Conservation (phyloP, 768 basidiomycete species). For the Termitomyces sp. region DNA sequence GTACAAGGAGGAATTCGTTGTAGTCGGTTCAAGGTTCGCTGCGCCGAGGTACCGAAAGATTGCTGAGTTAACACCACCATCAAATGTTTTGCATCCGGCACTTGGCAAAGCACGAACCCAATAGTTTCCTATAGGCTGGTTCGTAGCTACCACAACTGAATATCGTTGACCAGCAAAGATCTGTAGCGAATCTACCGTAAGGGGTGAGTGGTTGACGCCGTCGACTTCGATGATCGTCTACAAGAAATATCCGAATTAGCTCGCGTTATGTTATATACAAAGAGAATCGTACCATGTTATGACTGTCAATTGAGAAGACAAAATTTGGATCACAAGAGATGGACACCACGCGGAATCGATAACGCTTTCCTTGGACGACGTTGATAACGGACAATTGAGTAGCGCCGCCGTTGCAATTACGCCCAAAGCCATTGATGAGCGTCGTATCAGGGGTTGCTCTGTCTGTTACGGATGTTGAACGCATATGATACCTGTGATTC, state of each 20-base stretch:
- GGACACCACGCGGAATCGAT: conserved; percentile 31
- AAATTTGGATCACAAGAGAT: conserved; percentile 30
- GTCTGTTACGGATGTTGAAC: conserved; percentile 8
- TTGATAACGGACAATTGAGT: conserved; percentile 29
- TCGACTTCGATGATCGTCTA: conserved; percentile 5
- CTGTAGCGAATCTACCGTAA: background rate
- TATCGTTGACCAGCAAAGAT: conserved; percentile 1
- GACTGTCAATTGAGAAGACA: conserved; percentile 43
- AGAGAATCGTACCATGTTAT: conserved; percentile 27
- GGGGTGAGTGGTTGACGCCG: background rate
- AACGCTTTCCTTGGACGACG: conserved; percentile 29
- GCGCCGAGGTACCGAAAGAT: conserved; percentile 1
- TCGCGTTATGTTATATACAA: too few relatives aligned
- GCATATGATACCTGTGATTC: background rate
- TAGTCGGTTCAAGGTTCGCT: background rate
- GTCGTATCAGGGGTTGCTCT: background rate
- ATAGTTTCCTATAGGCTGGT: background rate
- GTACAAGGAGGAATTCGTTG: background rate
- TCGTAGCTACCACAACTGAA: background rate
- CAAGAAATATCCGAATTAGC: background rate
- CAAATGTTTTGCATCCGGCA: background rate
- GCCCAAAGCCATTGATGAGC: conserved; percentile 5
- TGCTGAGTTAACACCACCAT: background rate
- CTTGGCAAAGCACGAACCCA: background rate
- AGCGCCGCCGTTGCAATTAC: background rate